phyloP scores from a whole-genome alignment of 1,284 basidiomycete species.

The Ganoderma sinense region DNA sequence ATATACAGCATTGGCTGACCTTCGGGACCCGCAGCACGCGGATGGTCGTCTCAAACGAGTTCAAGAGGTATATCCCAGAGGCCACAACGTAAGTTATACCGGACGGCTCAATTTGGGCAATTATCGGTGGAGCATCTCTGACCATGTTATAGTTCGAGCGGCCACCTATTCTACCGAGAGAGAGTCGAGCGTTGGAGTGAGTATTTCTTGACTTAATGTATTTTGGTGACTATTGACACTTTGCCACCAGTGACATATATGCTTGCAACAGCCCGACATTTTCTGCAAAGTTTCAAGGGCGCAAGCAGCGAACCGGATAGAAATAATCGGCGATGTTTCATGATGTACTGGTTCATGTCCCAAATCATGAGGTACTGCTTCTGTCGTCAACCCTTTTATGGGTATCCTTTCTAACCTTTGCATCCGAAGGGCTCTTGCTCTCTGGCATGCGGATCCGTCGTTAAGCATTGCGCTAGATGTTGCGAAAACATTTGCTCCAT shows the following conservation, averaged over 20 bases:
- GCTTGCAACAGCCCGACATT: slow-evolving; percentile 4
- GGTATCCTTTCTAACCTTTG: slow-evolving; percentile 15
- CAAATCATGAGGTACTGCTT: slow-evolving; percentile 64
- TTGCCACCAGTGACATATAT: slow-evolving; percentile 17
- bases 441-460: slow-evolving; percentile 70
- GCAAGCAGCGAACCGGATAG: slow-evolving; percentile 6
- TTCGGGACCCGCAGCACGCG: slow-evolving; percentile 63
- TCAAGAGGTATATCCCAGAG: slow-evolving; percentile 68
- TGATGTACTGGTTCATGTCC: slow-evolving; percentile 81
- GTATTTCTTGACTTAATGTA: slow-evolving; percentile 38
- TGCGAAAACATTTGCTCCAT: slow-evolving; percentile 64
- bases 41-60: slow-evolving; percentile 75
- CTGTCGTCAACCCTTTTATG: not conserved
- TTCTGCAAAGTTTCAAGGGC: not conserved
- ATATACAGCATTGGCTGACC: slow-evolving; percentile 63
- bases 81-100: slow-evolving; percentile 57
- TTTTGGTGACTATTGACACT: not conserved
- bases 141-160: slow-evolving; percentile 50
- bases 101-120: not conserved
- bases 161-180: slow-evolving; percentile 59
- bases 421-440: slow-evolving; percentile 54
- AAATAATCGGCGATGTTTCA: slow-evolving; percentile 58
- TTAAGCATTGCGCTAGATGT: slow-evolving; percentile 71
- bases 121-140: not conserved
- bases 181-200: slow-evolving; percentile 80